These are phyloP conservation scores for Xylariaceae sp. DNA, from an alignment of 2,329 filamentous ascomycete genomes.

Conservation along the genomic window DNA sequence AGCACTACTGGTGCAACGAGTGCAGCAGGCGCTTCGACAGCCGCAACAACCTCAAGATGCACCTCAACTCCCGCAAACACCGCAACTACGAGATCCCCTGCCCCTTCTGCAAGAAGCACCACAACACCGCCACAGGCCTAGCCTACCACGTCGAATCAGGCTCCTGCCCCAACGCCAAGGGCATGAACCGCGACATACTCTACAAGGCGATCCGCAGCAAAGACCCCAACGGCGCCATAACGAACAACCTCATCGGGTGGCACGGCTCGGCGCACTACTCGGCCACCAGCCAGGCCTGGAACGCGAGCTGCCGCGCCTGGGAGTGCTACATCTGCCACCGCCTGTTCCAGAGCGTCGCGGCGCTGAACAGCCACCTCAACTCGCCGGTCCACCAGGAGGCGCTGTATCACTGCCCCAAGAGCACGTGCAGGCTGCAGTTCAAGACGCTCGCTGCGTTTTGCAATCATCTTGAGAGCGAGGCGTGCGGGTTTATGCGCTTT, in stretches of 20 bases:
- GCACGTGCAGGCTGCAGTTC: slow-evolving; percentile 36
- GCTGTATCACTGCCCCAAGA: slow-evolving; percentile 42
- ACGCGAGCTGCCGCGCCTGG: neutral
- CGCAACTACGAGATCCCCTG: slow-evolving; percentile 44
- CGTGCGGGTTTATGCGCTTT: slow-evolving; percentile 39
- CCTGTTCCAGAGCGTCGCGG: neutral
- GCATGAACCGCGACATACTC: slow-evolving; percentile 42
- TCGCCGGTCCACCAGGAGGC: slow-evolving; percentile 45
- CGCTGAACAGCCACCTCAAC: slow-evolving; percentile 52
- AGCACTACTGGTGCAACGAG: slow-evolving; percentile 33
- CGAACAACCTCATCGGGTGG: slow-evolving; percentile 44
- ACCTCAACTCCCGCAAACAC: slow-evolving; percentile 53
- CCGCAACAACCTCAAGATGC: slow-evolving; percentile 36
- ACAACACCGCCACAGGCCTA: slow-evolving; percentile 52
- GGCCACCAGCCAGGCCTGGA: slow-evolving; percentile 13
- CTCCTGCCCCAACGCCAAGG: slow-evolving; percentile 45
- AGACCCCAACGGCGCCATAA: slow-evolving; percentile 49
- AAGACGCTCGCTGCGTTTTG: slow-evolving; percentile 38
- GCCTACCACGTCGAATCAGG: slow-evolving; percentile 55
- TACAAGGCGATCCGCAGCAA: slow-evolving; percentile 42
- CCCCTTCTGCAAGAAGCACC: slow-evolving; percentile 51
- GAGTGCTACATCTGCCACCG: slow-evolving; percentile 22
- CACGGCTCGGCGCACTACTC: slow-evolving; percentile 12
- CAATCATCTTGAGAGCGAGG: slow-evolving; percentile 46
- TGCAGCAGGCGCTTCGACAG: slow-evolving; percentile 35